Conservation (phyloP, 768 basidiomycete genomes). For the Asterophora lycoperdoides region DNA sequence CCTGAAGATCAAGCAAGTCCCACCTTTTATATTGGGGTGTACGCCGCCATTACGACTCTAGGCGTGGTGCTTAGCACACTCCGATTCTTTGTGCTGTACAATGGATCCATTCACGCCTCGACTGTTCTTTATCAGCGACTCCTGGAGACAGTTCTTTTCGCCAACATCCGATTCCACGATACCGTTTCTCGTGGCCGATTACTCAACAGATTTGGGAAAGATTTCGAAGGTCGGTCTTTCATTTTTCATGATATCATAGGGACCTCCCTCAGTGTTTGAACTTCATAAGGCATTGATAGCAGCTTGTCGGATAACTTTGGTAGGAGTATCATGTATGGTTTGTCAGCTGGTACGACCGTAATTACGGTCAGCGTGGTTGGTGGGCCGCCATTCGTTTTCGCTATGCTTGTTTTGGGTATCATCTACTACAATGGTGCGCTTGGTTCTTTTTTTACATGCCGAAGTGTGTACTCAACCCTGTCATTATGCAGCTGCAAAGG, state of each 20-base stretch:
- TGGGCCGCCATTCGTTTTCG: constrained; percentile 68
- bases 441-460: not conserved
- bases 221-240: constrained; percentile 66
- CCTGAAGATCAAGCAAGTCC: constrained; percentile 39
- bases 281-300: constrained; percentile 67
- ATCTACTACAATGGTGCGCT: constrained; percentile 70
- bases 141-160: constrained; percentile 78
- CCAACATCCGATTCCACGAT: constrained; percentile 90
- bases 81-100: constrained; percentile 72
- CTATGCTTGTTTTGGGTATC: constrained; percentile 48
- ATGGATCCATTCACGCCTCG: constrained; percentile 81
- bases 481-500: constrained; percentile 32
- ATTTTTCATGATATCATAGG: constrained; percentile 1
- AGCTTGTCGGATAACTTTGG: constrained; percentile 82
- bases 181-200: constrained; percentile 83
- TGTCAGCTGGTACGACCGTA: constrained; percentile 71
- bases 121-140: constrained; percentile 70
- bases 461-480: not conserved
- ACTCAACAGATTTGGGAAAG: constrained; percentile 84
- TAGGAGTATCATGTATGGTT: constrained; percentile 63
- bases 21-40: constrained; percentile 64
- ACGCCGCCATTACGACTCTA: constrained; percentile 46
- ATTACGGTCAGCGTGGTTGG: constrained; percentile 75
- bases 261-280: constrained; percentile 11
- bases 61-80: constrained; percentile 52